phyloP scores from a whole-genome alignment of 768 basidiomycete species.

The Tricholoma sp. region DNA sequence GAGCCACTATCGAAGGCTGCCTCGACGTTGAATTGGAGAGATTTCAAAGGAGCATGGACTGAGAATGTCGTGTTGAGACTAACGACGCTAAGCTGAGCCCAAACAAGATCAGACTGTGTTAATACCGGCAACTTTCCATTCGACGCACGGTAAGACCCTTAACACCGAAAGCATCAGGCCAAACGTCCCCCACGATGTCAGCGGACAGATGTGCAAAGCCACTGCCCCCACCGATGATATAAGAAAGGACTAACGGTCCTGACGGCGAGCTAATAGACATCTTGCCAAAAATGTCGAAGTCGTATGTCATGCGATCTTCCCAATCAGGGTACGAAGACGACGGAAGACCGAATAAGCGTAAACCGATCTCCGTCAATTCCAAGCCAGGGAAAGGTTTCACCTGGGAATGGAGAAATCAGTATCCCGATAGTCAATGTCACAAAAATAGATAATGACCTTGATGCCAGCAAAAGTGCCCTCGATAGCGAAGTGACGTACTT shows the following conservation, averaged over 20 bases:
- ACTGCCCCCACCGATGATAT: too few relatives aligned
- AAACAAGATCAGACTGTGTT: not conserved
- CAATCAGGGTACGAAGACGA: too few relatives aligned
- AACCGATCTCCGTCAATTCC: too few relatives aligned
- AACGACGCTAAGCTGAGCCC: not conserved
- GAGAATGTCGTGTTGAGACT: not conserved
- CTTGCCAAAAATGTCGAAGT: not conserved
- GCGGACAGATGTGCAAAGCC: not conserved
- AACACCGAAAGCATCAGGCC: not conserved
- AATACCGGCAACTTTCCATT: not conserved
- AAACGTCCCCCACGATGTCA: not conserved
- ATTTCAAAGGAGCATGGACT: not conserved
- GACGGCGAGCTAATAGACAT: not conserved
- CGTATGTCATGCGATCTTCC: too few relatives aligned
- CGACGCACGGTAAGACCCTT: not conserved
- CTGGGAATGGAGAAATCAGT: too few relatives aligned
- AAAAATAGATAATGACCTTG: too few relatives aligned
- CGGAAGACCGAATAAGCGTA: too few relatives aligned
- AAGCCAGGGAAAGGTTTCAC: too few relatives aligned
- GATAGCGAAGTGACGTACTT: not conserved
- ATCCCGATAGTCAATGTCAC: too few relatives aligned
- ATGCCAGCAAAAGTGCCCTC: not conserved
- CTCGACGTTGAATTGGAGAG: not conserved
- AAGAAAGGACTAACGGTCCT: not conserved
- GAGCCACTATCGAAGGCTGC: not conserved